Evolutionary conservation across 169 alveolate genomes (phyloP), one percentile per base, ranked within the genome.

Genomic region (Eimeria tenella): DNA sequence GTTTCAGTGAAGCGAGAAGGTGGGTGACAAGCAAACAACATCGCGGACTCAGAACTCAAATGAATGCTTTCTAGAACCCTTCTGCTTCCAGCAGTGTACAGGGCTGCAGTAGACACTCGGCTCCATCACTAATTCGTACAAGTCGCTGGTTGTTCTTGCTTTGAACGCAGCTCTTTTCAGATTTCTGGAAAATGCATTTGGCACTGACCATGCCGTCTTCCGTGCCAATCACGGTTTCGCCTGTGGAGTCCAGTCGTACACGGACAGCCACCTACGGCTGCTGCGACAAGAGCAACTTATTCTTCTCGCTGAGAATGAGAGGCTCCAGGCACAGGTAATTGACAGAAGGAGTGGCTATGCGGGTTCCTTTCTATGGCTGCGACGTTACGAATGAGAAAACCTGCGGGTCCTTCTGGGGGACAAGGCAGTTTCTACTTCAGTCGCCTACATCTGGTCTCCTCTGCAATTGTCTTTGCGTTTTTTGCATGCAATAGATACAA

Each of bases 251-350:
- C 90, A 63, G 19, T 6, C 94, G 21, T 77, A 58, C 90, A 55
- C 87, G 42, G 97, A 96, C 73, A 79, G 95, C 55, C 97, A 96
- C 55, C 94, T 96, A 63, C 95, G 97, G 83, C 74, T 96, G 58
- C 93, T 96, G 11, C 87, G 97, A n/a, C 97, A 96, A 68, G 97
- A 96, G 83, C 97, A 96, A 77, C 93, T 96, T 49, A 71, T 94
- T 6, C 91, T 96, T 55, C 79, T 96, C 15, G 96, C 97, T 31
- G 97, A 96, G 82, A 96, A 96, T 81, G 97, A 96, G 90, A 25
- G 97, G 62, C 96, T 96, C 60, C 87, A 93, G 49, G 65, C 95
- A 10, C 96, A 96, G 93, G 95, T 96, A 21, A 91, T 70, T 5
- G 21, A 7, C 11, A 74, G n/a, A 60, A 52, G 42, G 21, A 17